Evolutionary conservation across 495 filamentous ascomycete genomes (phyloP).

Genomic region (Hyaloscypha variabilis): DNA sequence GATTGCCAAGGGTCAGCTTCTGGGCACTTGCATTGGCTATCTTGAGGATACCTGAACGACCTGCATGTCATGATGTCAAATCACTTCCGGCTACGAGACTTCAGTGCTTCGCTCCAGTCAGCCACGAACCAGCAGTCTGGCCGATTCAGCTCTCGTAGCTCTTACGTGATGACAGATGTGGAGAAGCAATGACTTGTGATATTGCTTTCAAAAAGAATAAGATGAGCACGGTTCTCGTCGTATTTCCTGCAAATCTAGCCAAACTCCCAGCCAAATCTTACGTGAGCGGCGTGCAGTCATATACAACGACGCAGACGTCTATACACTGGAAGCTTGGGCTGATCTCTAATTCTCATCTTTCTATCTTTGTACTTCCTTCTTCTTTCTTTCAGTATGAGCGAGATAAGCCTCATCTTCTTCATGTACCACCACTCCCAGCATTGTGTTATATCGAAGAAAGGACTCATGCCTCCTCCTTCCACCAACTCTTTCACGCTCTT

Average conservation of each 20-base stretch:
- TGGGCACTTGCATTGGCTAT: no score
- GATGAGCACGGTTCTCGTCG: neutral
- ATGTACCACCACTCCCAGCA: conserved; percentile 16
- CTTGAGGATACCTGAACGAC: no score
- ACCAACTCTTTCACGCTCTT: conserved; percentile 22
- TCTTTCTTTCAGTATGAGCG: conserved; percentile 1
- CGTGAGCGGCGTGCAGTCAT: neutral
- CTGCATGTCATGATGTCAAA: no score
- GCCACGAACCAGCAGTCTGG: neutral
- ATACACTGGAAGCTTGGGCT: neutral
- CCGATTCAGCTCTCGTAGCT: neutral
- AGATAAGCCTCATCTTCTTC: neutral
- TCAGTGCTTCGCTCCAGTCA: neutral
- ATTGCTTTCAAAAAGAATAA: neutral
- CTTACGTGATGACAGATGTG: neutral
- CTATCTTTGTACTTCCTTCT: neutral
- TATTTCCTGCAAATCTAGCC: neutral
- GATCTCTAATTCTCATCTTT: no score
- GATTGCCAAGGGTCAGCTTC: no score
- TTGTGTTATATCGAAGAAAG: neutral
- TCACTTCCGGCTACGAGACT: no score
- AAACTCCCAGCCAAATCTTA: neutral
- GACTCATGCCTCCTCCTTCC: neutral
- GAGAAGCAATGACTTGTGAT: neutral
- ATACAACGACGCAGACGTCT: neutral